phyloP scores from a whole-genome alignment of 345 rosid species.

The Bretschneidera sinensis region DNA sequence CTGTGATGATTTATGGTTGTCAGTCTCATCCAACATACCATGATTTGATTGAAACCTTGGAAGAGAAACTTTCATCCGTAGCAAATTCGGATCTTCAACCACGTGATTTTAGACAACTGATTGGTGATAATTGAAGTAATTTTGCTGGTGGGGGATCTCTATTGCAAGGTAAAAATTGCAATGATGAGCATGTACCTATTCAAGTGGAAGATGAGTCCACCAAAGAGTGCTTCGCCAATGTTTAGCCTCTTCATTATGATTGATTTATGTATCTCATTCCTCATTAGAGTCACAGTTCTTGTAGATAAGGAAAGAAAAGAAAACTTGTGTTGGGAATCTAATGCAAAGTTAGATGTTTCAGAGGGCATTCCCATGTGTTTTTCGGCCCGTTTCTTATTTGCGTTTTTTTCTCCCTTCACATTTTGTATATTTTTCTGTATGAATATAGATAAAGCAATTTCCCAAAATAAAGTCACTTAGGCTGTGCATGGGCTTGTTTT shows the following conservation, averaged over 20 bases:
- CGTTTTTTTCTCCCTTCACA: too few relatives aligned
- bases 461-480: too few relatives aligned
- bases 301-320: too few relatives aligned
- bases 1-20: neutral
- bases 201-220: neutral
- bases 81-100: constrained; percentile 2
- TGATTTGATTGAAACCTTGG: constrained; percentile 62
- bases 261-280: too few relatives aligned
- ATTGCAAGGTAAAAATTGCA: neutral
- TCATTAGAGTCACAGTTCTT: too few relatives aligned
- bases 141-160: neutral
- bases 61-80: constrained; percentile 47
- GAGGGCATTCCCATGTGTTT: too few relatives aligned
- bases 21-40: constrained; percentile 70
- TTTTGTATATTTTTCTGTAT: too few relatives aligned
- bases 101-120: neutral
- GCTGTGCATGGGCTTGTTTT: too few relatives aligned
- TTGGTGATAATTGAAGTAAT: neutral
- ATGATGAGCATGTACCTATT: neutral
- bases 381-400: too few relatives aligned
- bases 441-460: too few relatives aligned
- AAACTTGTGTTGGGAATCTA: too few relatives aligned
- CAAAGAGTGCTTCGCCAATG: neutral
- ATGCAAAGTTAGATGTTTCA: too few relatives aligned
- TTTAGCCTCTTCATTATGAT: neutral